Conservation (phyloP, 306 rosid species). For the Chamaecrista fasciculata region DNA sequence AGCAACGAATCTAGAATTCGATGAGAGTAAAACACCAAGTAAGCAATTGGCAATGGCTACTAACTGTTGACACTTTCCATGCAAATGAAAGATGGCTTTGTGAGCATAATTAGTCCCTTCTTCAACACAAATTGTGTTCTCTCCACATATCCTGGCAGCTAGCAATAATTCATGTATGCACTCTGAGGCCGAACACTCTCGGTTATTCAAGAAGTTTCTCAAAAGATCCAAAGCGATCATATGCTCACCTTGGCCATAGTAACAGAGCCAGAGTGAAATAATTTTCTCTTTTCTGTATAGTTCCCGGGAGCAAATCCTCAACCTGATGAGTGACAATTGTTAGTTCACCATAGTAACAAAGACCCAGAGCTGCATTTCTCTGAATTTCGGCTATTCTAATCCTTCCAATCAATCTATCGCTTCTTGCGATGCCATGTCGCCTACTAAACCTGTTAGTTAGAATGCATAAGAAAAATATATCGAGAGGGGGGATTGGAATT, state of each 20-base stretch:
- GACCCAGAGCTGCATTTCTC: no score
- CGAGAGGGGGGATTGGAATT: no score
- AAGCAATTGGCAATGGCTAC: slow-evolving; percentile 59
- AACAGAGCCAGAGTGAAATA: slow-evolving; percentile 62
- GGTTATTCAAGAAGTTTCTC: slow-evolving; percentile 56
- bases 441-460: no score
- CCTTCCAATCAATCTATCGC: no score
- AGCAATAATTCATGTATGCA: slow-evolving; percentile 53
- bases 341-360: slow-evolving; percentile 60
- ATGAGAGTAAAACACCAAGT: slow-evolving; percentile 66
- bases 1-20: slow-evolving; percentile 48
- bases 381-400: no score
- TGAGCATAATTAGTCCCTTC: slow-evolving; percentile 60
- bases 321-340: slow-evolving; percentile 57
- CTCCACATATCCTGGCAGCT: slow-evolving; percentile 87
- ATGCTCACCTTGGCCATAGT: slow-evolving; percentile 62
- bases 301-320: slow-evolving; percentile 75
- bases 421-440: no score
- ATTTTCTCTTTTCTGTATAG: slow-evolving; percentile 56
- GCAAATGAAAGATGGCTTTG: slow-evolving; percentile 52
- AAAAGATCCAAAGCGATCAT: slow-evolving; percentile 70
- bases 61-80: slow-evolving; percentile 60
- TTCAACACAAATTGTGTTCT: slow-evolving; percentile 45
- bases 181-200: slow-evolving; percentile 51
- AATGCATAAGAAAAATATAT: no score